Conservation (phyloP, 345 rosid species). For the Acer campestre region DNA sequence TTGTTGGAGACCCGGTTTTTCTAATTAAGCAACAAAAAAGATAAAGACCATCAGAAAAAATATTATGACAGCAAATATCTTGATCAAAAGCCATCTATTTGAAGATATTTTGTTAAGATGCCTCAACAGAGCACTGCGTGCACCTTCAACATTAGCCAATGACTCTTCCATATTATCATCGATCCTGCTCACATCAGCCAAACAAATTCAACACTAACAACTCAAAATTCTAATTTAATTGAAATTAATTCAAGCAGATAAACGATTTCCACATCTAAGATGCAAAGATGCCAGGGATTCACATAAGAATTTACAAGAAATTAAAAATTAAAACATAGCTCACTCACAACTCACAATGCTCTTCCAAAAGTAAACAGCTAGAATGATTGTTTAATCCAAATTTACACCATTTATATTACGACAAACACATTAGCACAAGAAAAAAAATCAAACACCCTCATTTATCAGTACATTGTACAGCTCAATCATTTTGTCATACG, state of each 20-base stretch:
- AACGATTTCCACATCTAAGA: slow-evolving; percentile 2
- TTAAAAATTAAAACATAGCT: too few relatives aligned
- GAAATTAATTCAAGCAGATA: background rate
- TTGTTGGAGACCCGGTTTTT: background rate
- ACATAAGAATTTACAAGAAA: too few relatives aligned
- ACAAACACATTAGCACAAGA: background rate
- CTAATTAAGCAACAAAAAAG: slow-evolving; percentile 68
- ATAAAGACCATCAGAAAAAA: slow-evolving; percentile 67
- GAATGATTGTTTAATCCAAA: background rate
- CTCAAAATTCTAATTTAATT: background rate
- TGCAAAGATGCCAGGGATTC: background rate
- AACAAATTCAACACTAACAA: slow-evolving; percentile 13
- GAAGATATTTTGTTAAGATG: slow-evolving; percentile 83
- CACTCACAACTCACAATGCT: background rate
- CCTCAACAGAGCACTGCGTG: slow-evolving; percentile 69
- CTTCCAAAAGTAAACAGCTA: background rate
- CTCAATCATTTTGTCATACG: background rate
- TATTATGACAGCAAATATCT: slow-evolving; percentile 76
- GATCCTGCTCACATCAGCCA: slow-evolving; percentile 54
- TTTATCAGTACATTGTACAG: background rate
- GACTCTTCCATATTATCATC: slow-evolving; percentile 96
- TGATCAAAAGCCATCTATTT: slow-evolving; percentile 93
- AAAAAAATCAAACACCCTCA: background rate
- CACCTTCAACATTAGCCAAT: slow-evolving; percentile 80
- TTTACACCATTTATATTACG: background rate